A percentile compares a stretch with the other conserved stretches of the same genome.
Evolutionary conservation across 441 rosid genomes (phyloP).

Genomic region (Populus tomentosa): DNA sequence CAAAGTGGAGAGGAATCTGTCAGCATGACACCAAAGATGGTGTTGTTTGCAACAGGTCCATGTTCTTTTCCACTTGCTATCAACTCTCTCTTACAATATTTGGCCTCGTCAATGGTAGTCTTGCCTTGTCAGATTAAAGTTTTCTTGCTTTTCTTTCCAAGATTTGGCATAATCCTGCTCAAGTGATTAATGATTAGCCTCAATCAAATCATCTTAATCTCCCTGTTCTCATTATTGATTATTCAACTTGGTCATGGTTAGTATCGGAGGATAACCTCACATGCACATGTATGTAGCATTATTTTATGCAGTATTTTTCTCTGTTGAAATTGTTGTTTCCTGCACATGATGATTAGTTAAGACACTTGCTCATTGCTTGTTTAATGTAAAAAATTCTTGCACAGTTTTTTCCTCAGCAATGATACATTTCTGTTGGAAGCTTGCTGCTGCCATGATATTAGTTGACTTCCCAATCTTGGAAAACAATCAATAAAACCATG

Average conservation of each 20-base stretch:
- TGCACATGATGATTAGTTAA: neutral
- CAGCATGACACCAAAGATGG: slow-evolving; percentile 22
- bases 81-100: neutral
- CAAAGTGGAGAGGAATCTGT: slow-evolving; percentile 50
- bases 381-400: neutral
- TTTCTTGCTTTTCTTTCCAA: neutral
- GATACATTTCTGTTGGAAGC: too few species aligned
- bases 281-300: neutral
- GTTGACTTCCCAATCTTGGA: too few species aligned
- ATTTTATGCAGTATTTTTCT: too few species aligned
- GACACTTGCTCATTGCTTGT: neutral
- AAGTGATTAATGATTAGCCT: neutral
- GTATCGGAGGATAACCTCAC: neutral
- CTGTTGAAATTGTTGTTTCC: neutral
- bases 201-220: neutral
- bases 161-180: neutral
- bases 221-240: neutral
- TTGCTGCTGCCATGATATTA: too few species aligned
- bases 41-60: slow-evolving; percentile 44
- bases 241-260: too few species aligned
- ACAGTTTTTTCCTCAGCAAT: too few species aligned
- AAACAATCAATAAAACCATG: too few species aligned
- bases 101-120: neutral
- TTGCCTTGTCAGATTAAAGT: too few species aligned
- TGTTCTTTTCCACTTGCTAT: neutral